phyloP scores from a whole-genome alignment of 192 early-diverging fungal genomes.

The Geranomyces variabilis region DNA sequence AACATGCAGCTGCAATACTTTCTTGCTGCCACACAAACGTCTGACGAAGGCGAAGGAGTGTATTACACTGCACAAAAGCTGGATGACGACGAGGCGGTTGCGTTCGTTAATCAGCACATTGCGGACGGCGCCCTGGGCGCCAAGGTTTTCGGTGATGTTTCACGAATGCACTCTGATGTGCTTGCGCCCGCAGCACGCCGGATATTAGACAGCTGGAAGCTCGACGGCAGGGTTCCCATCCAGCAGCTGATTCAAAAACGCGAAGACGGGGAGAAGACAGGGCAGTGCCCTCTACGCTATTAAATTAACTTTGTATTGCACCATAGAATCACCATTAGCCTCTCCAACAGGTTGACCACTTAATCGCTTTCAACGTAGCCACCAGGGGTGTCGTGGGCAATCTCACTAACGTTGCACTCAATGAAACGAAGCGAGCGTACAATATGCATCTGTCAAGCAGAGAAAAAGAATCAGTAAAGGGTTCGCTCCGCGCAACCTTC shows the following conservation, averaged over 20 bases:
- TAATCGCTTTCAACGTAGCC: no score
- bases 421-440: no score
- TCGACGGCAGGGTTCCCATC: neutral
- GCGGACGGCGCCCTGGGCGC: slow-evolving; percentile 24
- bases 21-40: slow-evolving; percentile 9
- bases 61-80: slow-evolving; percentile 25
- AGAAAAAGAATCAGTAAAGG: no score
- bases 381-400: no score
- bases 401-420: no score
- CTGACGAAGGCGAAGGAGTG: slow-evolving; percentile 20
- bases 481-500: no score
- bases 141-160: slow-evolving; percentile 13
- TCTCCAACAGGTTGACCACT: no score
- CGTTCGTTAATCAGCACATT: slow-evolving; percentile 24
- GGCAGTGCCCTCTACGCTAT: no score
- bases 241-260: neutral
- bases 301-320: no score
- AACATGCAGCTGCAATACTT: slow-evolving; percentile 30
- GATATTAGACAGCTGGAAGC: slow-evolving; percentile 24
- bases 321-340: no score
- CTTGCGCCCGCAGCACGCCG: slow-evolving; percentile 13
- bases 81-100: slow-evolving; percentile 18
- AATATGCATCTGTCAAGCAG: no score
- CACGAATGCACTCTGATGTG: slow-evolving; percentile 26
- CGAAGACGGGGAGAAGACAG: no score